phyloP scores from a whole-genome alignment of 805 yeast species.

The Zygoascus bituminiphila region DNA sequence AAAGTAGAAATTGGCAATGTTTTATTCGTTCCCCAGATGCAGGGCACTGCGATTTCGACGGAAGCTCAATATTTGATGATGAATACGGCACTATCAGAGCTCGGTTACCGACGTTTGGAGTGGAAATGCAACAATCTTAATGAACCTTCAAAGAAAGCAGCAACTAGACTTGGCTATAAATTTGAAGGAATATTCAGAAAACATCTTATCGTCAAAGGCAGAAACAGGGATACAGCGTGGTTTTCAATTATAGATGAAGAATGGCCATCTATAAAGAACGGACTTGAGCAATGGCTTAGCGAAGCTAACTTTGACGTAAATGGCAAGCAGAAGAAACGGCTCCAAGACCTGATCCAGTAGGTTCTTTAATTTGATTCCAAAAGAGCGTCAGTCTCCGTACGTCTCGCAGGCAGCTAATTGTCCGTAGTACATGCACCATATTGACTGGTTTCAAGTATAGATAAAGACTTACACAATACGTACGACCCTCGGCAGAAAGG shows the following conservation, averaged over 20 bases:
- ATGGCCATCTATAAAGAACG: slow-evolving; percentile 22
- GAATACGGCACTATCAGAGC: slow-evolving; percentile 24
- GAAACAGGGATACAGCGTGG: slow-evolving; percentile 30
- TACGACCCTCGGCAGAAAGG: too few species aligned
- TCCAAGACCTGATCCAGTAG: not conserved
- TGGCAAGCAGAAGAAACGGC: slow-evolving; percentile 9
- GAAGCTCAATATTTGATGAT: slow-evolving; percentile 28
- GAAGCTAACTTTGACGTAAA: slow-evolving; percentile 21
- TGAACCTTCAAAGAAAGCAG: slow-evolving; percentile 27
- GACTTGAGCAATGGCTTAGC: slow-evolving; percentile 24
- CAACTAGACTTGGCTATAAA: slow-evolving; percentile 28
- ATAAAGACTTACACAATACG: too few species aligned
- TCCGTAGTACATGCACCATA: too few species aligned
- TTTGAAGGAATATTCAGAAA: slow-evolving; percentile 29
- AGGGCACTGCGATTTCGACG: slow-evolving; percentile 25
- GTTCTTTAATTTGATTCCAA: not conserved
- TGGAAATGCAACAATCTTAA: slow-evolving; percentile 32
- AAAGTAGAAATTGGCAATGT: slow-evolving; percentile 27
- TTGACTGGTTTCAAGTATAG: too few species aligned
- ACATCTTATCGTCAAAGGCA: slow-evolving; percentile 23
- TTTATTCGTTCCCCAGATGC: slow-evolving; percentile 18
- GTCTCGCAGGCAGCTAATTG: too few species aligned
- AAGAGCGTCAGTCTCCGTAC: too few species aligned
- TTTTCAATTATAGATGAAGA: slow-evolving; percentile 27
- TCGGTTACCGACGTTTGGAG: slow-evolving; percentile 28